phyloP scores from a whole-genome alignment of 2,329 filamentous ascomycete genomes.

The Penicillium sp. region DNA sequence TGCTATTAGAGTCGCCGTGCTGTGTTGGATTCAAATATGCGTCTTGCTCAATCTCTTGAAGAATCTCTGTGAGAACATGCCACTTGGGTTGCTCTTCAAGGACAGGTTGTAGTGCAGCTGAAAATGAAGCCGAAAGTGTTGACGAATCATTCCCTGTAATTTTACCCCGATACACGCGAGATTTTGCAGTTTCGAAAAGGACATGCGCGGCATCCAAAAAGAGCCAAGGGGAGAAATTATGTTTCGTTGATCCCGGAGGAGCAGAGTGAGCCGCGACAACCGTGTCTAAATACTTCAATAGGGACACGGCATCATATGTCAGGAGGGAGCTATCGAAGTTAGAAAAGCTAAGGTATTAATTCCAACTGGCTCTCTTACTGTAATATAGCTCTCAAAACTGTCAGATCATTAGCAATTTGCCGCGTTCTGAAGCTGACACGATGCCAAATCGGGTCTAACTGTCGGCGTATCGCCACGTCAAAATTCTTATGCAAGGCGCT shows the following conservation, averaged over 20 bases:
- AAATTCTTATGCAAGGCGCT: conserved; percentile 91
- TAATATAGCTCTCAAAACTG: conserved; percentile 75
- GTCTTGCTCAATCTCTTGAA: conserved; percentile 90
- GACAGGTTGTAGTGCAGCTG: conserved; percentile 68
- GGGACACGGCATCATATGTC: conserved; percentile 82
- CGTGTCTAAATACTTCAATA: conserved; percentile 89
- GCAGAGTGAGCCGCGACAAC: conserved; percentile 88
- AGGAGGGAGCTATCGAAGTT: conserved; percentile 56
- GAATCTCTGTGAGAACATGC: conserved; percentile 78
- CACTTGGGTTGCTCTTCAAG: conserved; percentile 96
- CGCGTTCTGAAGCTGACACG: conserved; percentile 91
- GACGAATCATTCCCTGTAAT: conserved; percentile 56
- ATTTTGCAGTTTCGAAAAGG: conserved; percentile 85
- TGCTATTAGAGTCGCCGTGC: conserved; percentile 84
- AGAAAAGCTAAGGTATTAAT: conserved; percentile 10
- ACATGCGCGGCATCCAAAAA: conserved; percentile 93
- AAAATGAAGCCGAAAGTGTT: conserved; percentile 46
- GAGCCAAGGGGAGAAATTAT: conserved; percentile 91
- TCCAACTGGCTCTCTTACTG: conserved; percentile 48
- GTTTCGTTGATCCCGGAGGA: conserved; percentile 77
- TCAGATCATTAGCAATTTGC: conserved; percentile 87
- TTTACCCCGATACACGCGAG: conserved; percentile 76
- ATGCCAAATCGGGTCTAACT: conserved; percentile 96
- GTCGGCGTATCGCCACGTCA: conserved; percentile 79
- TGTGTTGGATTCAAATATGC: conserved; percentile 74